phyloP scores from a whole-genome alignment of 352 stramenopile genomes.

The Achlya hypogyna region DNA sequence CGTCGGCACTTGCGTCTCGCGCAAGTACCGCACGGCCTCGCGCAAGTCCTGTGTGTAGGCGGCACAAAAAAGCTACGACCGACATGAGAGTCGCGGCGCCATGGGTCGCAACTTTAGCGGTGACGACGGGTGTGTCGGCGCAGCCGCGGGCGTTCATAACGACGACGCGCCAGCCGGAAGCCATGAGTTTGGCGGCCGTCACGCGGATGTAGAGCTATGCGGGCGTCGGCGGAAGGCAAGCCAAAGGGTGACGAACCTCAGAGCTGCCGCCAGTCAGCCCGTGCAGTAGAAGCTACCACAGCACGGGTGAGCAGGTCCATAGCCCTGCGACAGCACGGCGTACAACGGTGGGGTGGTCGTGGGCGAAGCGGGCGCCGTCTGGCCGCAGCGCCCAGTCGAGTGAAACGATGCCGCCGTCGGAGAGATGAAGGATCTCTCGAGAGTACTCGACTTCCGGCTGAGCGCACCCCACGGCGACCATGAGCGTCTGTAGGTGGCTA shows the following conservation, averaged over 20 bases:
- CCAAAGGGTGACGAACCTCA: slow-evolving; percentile 35
- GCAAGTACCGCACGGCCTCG: slow-evolving; percentile 30
- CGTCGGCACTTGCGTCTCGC: slow-evolving; percentile 30
- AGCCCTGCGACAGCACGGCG: background rate
- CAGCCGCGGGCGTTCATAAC: slow-evolving; percentile 64
- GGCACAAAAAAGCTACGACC: slow-evolving; percentile 57
- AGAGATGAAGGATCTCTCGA: slow-evolving; percentile 47
- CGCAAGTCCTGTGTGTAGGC: slow-evolving; percentile 62
- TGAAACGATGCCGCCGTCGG: slow-evolving; percentile 57
- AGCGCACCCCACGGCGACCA: background rate
- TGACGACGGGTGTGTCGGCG: slow-evolving; percentile 46
- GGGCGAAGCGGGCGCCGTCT: slow-evolving; percentile 20
- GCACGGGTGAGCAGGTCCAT: background rate
- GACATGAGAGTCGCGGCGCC: slow-evolving; percentile 28
- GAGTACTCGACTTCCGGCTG: slow-evolving; percentile 35
- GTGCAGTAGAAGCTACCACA: slow-evolving; percentile 32
- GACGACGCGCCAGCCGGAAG: slow-evolving; percentile 50
- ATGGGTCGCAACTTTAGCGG: slow-evolving; percentile 28
- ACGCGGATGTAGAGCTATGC: slow-evolving; percentile 48
- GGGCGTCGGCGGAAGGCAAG: slow-evolving; percentile 40
- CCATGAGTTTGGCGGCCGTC: slow-evolving; percentile 29
- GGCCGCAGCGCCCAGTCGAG: slow-evolving; percentile 60
- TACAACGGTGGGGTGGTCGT: slow-evolving; percentile 29
- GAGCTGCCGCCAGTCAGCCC: slow-evolving; percentile 49
- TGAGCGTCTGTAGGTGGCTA: slow-evolving; percentile 10